Conservation (phyloP, 2,329 filamentous ascomycete genomes). For the Alternaria conjuncta region DNA sequence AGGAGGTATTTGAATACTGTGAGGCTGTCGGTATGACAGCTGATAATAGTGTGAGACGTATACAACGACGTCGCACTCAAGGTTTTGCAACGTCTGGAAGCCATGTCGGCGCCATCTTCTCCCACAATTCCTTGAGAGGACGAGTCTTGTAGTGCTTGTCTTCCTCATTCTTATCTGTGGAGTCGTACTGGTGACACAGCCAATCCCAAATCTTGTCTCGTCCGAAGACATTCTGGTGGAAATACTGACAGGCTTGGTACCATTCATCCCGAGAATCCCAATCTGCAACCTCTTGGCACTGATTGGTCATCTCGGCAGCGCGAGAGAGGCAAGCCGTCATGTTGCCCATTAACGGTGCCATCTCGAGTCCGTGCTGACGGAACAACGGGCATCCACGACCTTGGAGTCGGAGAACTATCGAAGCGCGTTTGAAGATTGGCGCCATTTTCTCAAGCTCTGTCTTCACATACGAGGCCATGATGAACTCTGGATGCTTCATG, state of each 20-base stretch:
- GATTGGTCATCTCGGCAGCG: not conserved
- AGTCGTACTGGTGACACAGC: not conserved
- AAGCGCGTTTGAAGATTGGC: not conserved
- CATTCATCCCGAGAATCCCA: not conserved
- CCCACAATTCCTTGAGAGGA: not conserved
- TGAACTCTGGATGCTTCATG: not conserved
- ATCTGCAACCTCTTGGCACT: not conserved
- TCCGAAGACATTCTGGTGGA: not conserved
- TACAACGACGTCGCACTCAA: not conserved
- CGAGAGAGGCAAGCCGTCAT: too few species aligned
- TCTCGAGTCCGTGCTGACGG: too few species aligned
- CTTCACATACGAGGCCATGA: not conserved
- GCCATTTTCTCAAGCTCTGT: not conserved
- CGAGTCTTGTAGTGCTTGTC: not conserved
- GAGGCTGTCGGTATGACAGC: not conserved
- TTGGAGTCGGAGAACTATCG: conserved; percentile 1
- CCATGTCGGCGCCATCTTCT: not conserved
- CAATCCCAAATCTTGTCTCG: too few species aligned
- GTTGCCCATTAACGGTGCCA: not conserved
- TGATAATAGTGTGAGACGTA: not conserved
- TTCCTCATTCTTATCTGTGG: too few species aligned
- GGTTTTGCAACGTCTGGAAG: not conserved
- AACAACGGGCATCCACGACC: not conserved
- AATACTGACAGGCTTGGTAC: not conserved
- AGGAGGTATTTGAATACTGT: not conserved